Base-by-base conservation (phyloP, 257 asterid genomes). In the Solanum medicagineum region DNA sequence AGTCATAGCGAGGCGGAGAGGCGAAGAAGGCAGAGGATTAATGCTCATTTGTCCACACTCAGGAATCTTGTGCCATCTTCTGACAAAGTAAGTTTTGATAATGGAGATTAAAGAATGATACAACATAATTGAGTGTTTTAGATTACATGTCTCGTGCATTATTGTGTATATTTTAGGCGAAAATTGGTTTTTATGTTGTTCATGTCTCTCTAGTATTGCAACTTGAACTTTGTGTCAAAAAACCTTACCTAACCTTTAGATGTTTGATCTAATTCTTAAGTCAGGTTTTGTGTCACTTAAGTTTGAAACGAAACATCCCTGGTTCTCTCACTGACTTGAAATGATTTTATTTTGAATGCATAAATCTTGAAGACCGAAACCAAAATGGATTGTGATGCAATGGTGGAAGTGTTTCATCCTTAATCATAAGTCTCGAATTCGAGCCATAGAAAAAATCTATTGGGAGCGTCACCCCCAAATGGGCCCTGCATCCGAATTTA, bases 1-100 rank as follows among this genome's bases (percentile, higher is more conserved):
- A 94, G 95, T 83, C 98, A 94, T 75, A 95, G 98, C 77, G 98
- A 95, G 88, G 95, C 98, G 29, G 98, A 95, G 90, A 91, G 91
- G 90, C 90, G 98, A 84, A 91, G 98, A 82, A 92, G 98, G 89
- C 97, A 95, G 83, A 89, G 95, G 90, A 94, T 95, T 88, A 95
- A 95, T 86, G 93, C 95, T 73, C 96, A 91, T 90, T 90, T 93
- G 22, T 87, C 63, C 10, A 92, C 93, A 32, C 98, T 95, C 71
- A 94, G 96, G 8, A 90, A 86, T 16, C 94, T 94, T 86, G 94
- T 94, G 49, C 96, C 97, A 4, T 88, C 89, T 71, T 87, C 87
- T 85, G 92, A 93, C 84, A 95, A 95, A 98, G 98, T 95, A 85
- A 77, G 94, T 86, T 7, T 80, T 80, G 22, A 40, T 54, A 80